Base-by-base conservation (phyloP, 768 basidiomycete genomes). In the Lentinula guzmanii region DNA sequence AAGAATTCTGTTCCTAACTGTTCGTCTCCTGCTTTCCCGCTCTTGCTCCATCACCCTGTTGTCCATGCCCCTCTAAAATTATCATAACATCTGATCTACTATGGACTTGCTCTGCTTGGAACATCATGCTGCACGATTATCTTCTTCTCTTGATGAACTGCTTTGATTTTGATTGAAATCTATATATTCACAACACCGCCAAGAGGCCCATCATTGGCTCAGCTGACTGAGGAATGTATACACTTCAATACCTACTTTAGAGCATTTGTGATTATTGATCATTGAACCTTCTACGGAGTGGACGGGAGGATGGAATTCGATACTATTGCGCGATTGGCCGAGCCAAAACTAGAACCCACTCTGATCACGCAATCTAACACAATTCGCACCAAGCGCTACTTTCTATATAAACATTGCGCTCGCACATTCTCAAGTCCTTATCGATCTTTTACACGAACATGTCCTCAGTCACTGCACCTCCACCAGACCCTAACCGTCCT, bases 341-440 rank as follows among this genome's bases (percentile, higher is more conserved):
- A 37, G 21, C 21, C 7, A 0, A 11, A 24, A 35, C 42, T 45
- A 45, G 48, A 41, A 59, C 15, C 41, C 31, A 15, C 9, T 37
- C 41, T 51, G 48, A 59, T 46, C 58, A 59, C 58, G 58, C 58
- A 43, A 59, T 59, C 58, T 51, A 51, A 45, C 58, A 59, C 43
- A 59, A 59, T 59, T 39, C 45, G 39, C 41, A 61, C 31, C 41
- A 53, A 61, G 35, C 48, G 62, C 46, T 60, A 18, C 55, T 54
- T 42, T 50, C 21, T 59, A 39, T 59, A 45, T 65, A 16, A 46
- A 21, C 48, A 2, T 31, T 15, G 37, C 2, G 21, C 9, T 13
- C 24, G 11, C 43, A 43, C 43, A 16, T 24, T 58, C 39, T 46
- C 10, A 46, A 39, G 9, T 39, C 37, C 1, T 39, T 39, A 39